These are phyloP conservation scores for Penicillium italicum DNA, from an alignment of 2,329 filamentous ascomycete genomes.

Conservation along the genomic window DNA sequence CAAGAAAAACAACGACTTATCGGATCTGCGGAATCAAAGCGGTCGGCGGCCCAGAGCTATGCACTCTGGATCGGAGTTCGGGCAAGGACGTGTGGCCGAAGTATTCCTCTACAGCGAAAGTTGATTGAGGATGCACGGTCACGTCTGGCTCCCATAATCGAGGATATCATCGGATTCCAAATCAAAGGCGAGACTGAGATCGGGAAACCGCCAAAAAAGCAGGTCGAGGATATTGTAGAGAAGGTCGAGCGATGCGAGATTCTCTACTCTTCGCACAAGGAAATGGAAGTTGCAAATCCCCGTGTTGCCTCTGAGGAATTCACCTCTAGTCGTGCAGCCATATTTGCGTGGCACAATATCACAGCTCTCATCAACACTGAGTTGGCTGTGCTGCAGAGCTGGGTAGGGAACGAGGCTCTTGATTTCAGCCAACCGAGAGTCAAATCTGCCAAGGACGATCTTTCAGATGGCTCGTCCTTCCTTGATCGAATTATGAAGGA, in stretches of 20 bases:
- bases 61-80: slow-evolving; percentile 85
- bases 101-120: slow-evolving; percentile 76
- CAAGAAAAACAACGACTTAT: slow-evolving; percentile 97
- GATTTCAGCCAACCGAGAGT: slow-evolving; percentile 78
- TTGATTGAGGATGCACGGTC: slow-evolving; percentile 81
- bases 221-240: slow-evolving; percentile 82
- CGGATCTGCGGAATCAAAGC: slow-evolving; percentile 71
- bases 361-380: slow-evolving; percentile 95
- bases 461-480: slow-evolving; percentile 88
- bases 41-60: slow-evolving; percentile 63
- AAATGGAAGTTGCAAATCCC: slow-evolving; percentile 71
- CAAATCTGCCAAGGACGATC: slow-evolving; percentile 64
- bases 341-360: slow-evolving; percentile 95
- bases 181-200: slow-evolving; percentile 91
- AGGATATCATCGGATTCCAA: slow-evolving; percentile 87
- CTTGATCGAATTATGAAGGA: slow-evolving; percentile 93
- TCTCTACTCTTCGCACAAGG: slow-evolving; percentile 75
- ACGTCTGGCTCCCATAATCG: slow-evolving; percentile 69
- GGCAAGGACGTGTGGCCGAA: slow-evolving; percentile 77
- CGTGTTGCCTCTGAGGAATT: slow-evolving; percentile 73
- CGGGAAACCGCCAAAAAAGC: slow-evolving; percentile 79
- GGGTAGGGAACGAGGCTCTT: slow-evolving; percentile 94
- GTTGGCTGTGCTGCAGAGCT: slow-evolving; percentile 82
- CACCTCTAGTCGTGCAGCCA: slow-evolving; percentile 76
- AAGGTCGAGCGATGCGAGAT: slow-evolving; percentile 88